phyloP scores from a whole-genome alignment of 495 filamentous ascomycete species.

The Penicillium angulare region DNA sequence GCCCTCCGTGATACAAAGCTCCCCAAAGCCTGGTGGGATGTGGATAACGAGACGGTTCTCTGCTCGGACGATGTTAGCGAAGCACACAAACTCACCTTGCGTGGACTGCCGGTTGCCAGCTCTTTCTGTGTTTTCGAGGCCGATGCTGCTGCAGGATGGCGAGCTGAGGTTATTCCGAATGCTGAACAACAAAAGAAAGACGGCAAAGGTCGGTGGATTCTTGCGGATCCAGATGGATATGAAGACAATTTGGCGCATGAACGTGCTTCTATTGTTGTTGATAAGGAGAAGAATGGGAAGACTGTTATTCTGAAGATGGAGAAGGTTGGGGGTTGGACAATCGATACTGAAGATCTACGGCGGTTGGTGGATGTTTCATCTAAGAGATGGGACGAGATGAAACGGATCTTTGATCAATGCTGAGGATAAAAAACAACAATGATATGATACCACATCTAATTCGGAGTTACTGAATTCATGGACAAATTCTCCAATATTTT shows the following conservation, averaged over 20 bases:
- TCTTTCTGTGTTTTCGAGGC: conserved; percentile 72
- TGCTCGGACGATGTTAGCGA: conserved; percentile 60
- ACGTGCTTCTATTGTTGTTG: conserved; percentile 68
- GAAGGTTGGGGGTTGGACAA: conserved; percentile 73
- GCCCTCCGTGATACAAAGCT: conserved; percentile 77
- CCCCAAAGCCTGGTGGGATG: conserved; percentile 84
- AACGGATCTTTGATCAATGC: conserved; percentile 40
- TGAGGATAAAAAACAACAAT: conserved; percentile 24
- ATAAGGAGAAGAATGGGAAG: conserved; percentile 53
- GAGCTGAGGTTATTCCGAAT: conserved; percentile 38
- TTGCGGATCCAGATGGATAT: conserved; percentile 85
- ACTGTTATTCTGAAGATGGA: conserved; percentile 66
- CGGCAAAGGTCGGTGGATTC: conserved; percentile 58
- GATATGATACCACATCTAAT: conserved; percentile 37
- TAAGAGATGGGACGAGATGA: conserved; percentile 56
- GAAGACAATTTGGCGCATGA: conserved; percentile 83
- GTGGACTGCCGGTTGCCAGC: conserved; percentile 64
- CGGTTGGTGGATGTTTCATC: conserved; percentile 51
- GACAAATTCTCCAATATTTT: not conserved
- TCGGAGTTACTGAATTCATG: not conserved
- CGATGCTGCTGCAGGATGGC: conserved; percentile 50
- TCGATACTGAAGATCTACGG: conserved; percentile 55
- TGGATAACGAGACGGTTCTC: conserved; percentile 71
- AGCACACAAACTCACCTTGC: conserved; percentile 51
- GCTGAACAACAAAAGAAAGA: conserved; percentile 44